phyloP scores from a whole-genome alignment of 2,329 filamentous ascomycete genomes.

The Fusarium sp. region DNA sequence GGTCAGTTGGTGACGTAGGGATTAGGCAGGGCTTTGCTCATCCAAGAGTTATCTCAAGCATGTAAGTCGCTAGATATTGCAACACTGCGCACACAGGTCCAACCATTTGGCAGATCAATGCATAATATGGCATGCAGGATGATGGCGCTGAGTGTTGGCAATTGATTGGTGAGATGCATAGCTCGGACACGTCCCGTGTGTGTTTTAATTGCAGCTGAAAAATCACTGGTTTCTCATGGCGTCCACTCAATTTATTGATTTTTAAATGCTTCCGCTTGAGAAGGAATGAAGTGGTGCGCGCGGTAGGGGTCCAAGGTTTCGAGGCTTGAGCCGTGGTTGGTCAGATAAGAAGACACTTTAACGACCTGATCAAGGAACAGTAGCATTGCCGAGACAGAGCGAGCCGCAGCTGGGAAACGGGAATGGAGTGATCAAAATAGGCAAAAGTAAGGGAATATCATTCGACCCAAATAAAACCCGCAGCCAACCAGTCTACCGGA shows the following conservation, averaged over 20 bases:
- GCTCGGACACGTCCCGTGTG: neutral
- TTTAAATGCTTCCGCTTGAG: slow-evolving; percentile 7
- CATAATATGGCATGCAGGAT: slow-evolving; percentile 7
- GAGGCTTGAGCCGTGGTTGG: slow-evolving; percentile 25
- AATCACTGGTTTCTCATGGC: neutral
- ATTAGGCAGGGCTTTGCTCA: slow-evolving; percentile 34
- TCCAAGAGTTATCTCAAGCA: slow-evolving; percentile 9
- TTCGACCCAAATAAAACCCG: slow-evolving; percentile 13
- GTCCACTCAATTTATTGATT: slow-evolving; percentile 20
- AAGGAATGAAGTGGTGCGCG: slow-evolving; percentile 32
- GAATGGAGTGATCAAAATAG: slow-evolving; percentile 15
- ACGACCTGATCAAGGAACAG: slow-evolving; percentile 4
- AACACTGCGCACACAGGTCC: slow-evolving; percentile 3
- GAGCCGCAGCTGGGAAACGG: slow-evolving; percentile 16
- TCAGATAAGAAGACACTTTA: neutral
- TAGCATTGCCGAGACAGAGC: slow-evolving; percentile 21
- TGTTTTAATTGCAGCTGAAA: slow-evolving; percentile 16
- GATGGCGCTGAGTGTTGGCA: neutral
- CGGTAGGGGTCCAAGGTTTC: slow-evolving; percentile 10
- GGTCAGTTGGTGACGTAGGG: slow-evolving; percentile 44
- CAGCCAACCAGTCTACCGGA: slow-evolving; percentile 20
- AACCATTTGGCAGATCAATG: slow-evolving; percentile 26
- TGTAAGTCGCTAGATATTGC: neutral
- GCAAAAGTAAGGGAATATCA: slow-evolving; percentile 19
- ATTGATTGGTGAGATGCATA: neutral